Evolutionary conservation across 1,284 basidiomycete genomes (phyloP).

Genomic region (Ceratorhiza oryzae-sativae): DNA sequence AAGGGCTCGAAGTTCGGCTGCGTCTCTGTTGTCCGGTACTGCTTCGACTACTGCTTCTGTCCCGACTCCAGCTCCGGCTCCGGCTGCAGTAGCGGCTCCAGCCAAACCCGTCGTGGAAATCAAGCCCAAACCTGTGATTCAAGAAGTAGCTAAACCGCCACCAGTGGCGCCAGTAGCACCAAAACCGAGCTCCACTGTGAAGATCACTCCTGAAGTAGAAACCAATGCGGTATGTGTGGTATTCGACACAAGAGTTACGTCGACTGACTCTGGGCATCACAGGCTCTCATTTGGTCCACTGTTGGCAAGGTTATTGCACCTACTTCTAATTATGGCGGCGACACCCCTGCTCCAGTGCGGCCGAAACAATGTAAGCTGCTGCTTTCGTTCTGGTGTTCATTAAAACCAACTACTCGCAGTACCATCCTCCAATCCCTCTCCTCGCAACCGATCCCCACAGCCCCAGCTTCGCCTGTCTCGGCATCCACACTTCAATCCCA

Average conservation of each 20-base stretch:
- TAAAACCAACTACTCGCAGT: not conserved
- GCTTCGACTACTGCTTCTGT: not conserved
- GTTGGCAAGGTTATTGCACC: conserved; percentile 40
- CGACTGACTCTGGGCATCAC: not conserved
- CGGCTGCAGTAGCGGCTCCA: not conserved
- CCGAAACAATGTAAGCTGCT: conserved; percentile 41
- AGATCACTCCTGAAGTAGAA: conserved; percentile 24
- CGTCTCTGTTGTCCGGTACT: not conserved
- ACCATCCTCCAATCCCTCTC: conserved; percentile 41
- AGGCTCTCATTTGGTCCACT: conserved; percentile 38
- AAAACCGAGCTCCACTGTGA: not conserved
- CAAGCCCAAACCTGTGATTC: not conserved
- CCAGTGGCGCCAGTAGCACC: no score
- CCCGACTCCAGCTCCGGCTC: not conserved
- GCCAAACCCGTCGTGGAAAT: conserved; percentile 10
- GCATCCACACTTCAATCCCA: conserved; percentile 15
- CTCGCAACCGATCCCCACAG: conserved; percentile 12
- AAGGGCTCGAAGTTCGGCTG: not conserved
- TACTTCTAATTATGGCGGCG: conserved; percentile 27
- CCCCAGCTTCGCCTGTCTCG: conserved; percentile 20
- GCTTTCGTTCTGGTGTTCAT: no score
- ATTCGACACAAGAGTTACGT: not conserved
- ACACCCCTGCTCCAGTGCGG: conserved; percentile 15
- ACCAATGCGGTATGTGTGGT: conserved; percentile 6
- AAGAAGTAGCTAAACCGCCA: no score